Evolutionary conservation across 176 grass and related monocot genomes (phyloP).

Genomic region (Triticum monococcum): DNA sequence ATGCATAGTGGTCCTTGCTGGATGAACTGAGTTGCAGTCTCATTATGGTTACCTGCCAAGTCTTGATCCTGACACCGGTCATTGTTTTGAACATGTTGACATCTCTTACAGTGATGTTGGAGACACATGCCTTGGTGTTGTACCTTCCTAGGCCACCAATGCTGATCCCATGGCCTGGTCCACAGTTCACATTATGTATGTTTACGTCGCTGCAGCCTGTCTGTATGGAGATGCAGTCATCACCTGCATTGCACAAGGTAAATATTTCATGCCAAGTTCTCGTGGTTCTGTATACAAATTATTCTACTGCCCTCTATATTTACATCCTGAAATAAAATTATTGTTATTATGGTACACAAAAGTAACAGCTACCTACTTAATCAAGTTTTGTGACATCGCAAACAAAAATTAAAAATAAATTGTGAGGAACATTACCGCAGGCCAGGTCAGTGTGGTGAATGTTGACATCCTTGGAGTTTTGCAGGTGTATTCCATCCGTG

Average conservation of each 20-base stretch:
- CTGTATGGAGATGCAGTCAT: constrained; percentile 95
- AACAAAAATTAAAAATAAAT: too few species aligned
- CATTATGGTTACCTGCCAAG: constrained; percentile 72
- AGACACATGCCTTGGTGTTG: constrained; percentile 92
- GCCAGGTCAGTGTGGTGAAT: constrained; percentile 81
- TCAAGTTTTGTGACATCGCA: background rate
- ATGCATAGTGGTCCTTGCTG: background rate
- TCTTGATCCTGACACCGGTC: constrained; percentile 97
- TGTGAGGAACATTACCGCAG: constrained; percentile 50
- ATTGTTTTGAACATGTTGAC: constrained; percentile 87
- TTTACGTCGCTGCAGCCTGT: constrained; percentile 79
- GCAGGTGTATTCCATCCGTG: constrained; percentile 95
- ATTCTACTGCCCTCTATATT: too few species aligned
- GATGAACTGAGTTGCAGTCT: background rate
- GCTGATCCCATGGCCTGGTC: constrained; percentile 95
- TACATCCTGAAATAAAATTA: background rate
- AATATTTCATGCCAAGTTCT: background rate
- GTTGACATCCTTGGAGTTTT: constrained; percentile 79
- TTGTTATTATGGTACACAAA: background rate
- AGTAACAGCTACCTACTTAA: background rate
- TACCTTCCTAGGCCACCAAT: constrained; percentile 88
- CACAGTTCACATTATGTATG: constrained; percentile 89
- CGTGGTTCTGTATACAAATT: background rate
- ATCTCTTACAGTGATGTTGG: constrained; percentile 89
- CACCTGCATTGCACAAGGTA: constrained; percentile 46